Base-by-base conservation (phyloP, 148 eudicot species). In the Vaccinium vitisidaea region DNA sequence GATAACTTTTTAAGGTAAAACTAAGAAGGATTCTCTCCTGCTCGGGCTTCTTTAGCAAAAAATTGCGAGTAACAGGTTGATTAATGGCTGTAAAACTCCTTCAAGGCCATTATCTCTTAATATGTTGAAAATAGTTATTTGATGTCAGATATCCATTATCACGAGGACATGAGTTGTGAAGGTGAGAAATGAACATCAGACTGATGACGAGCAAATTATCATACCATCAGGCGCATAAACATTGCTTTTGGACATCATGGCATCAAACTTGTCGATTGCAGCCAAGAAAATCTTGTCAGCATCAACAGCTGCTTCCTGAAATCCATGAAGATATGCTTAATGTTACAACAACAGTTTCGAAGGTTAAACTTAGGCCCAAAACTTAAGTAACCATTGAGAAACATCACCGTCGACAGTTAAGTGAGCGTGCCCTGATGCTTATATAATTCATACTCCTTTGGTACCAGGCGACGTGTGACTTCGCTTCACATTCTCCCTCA, bases 211-310 rank as follows among this genome's bases (percentile, higher is more conserved):
- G 67, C 79, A 80, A 61, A 1, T 19, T 73, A 48, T 16, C 88
- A 55, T 93, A 96, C 99, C 99, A 91, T 96, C 98, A 79, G 98
- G 95, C 25, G 98, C 93, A 88, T 92, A 85, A 76, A 80, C 88
- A 80, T 96, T 96, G 93, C 97, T 92, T 89, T 84, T 93, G 59
- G 95, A 91, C 94, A 96, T 91, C 97, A 96, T 96, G 75, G 98
- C 99, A 89, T 96, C 96, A 84, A 96, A 96, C 88, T 96, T 96
- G 84, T 96, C 99, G 48, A 96, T 96, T 18, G 99, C 95, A 56
- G 98, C 98, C 93, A 94, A 82, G 92, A 91, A 95, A 83, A 95
- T 85, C 86, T 90, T 93, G 94, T 95, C 98, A 80, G 98, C 98
- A 92, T 95, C 98, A 86, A 88, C 85, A 88, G 96, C 96, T 50